These are phyloP conservation scores for Coprinopsis marcescibilis DNA, from an alignment of 768 basidiomycete species.

Conservation along the genomic window DNA sequence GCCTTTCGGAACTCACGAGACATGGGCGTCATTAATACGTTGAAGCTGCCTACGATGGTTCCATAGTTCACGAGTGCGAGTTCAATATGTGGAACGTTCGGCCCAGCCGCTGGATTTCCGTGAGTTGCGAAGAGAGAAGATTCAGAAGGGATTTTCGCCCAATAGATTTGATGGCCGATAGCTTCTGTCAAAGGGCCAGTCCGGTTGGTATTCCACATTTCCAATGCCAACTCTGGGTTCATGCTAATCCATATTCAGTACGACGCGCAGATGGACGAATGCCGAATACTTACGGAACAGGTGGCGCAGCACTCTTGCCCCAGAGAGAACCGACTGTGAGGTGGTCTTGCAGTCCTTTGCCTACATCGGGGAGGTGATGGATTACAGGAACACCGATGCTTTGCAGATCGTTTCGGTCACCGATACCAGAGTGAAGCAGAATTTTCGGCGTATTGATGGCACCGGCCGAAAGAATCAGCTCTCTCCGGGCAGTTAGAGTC, in stretches of 20 bases:
- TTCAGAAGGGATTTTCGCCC: conserved; percentile 9
- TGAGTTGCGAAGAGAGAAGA: conserved; percentile 7
- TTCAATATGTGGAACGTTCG: conserved; percentile 14
- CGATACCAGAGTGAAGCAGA: conserved; percentile 16
- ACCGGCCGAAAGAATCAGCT: conserved; percentile 13
- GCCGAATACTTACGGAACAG: conserved; percentile 1
- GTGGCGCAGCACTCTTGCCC: background rate
- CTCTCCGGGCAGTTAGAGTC: conserved; percentile 21
- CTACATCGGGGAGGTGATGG: conserved; percentile 23
- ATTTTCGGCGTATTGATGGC: conserved; percentile 12
- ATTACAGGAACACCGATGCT: conserved; percentile 17
- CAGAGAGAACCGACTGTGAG: background rate
- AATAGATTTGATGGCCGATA: conserved; percentile 16
- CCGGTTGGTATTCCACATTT: conserved; percentile 17
- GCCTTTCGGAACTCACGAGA: conserved; percentile 19
- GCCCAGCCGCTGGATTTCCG: conserved; percentile 11
- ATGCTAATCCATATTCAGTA: background rate
- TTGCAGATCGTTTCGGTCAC: conserved; percentile 12
- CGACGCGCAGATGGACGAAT: background rate
- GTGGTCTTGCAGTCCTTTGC: conserved; percentile 21
- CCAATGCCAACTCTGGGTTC: conserved; percentile 10
- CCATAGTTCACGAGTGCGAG: conserved; percentile 13
- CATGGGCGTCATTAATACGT: conserved; percentile 21
- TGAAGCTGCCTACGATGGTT: conserved; percentile 17
- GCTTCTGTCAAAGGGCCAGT: conserved; percentile 20